Conservation (phyloP, 1,284 basidiomycete genomes). For the Jaminaea rosea region DNA sequence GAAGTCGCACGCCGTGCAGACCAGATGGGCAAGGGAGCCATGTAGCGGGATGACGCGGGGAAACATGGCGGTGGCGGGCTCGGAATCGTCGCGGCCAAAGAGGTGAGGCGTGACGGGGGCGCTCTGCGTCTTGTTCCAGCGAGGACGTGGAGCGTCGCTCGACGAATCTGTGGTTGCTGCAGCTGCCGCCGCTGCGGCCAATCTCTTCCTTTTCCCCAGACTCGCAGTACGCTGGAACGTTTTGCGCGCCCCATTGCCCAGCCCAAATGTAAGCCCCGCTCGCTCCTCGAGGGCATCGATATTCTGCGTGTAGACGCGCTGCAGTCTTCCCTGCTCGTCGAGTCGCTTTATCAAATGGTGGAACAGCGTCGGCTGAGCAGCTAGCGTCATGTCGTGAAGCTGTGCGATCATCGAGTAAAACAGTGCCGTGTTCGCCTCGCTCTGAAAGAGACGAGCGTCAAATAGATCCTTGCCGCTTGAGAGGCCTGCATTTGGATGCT, state of each 20-base stretch:
- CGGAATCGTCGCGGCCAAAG: neutral
- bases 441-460: constrained; percentile 70
- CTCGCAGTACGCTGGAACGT: constrained; percentile 4
- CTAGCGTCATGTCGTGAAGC: constrained; percentile 71
- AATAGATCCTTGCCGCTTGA: constrained; percentile 76
- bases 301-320: constrained; percentile 88
- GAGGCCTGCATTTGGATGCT: constrained; percentile 64
- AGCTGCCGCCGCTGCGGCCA: neutral
- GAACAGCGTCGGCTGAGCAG: constrained; percentile 70
- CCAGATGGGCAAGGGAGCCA: constrained; percentile 68
- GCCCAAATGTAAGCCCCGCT: constrained; percentile 57
- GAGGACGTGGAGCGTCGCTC: constrained; percentile 21
- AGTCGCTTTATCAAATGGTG: constrained; percentile 80
- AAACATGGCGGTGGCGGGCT: constrained; percentile 25
- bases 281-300: constrained; percentile 83
- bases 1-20: constrained; percentile 71
- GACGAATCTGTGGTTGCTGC: neutral
- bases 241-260: constrained; percentile 19
- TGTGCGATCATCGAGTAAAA: constrained; percentile 92
- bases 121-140: neutral
- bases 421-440: constrained; percentile 62
- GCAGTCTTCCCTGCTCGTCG: constrained; percentile 69
- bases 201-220: constrained; percentile 28
- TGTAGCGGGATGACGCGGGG: constrained; percentile 82
- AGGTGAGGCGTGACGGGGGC: neutral